Evolutionary conservation across 805 yeast genomes (phyloP), one percentile per base, ranked within the genome.

Genomic region (Nakazawaea holstii): DNA sequence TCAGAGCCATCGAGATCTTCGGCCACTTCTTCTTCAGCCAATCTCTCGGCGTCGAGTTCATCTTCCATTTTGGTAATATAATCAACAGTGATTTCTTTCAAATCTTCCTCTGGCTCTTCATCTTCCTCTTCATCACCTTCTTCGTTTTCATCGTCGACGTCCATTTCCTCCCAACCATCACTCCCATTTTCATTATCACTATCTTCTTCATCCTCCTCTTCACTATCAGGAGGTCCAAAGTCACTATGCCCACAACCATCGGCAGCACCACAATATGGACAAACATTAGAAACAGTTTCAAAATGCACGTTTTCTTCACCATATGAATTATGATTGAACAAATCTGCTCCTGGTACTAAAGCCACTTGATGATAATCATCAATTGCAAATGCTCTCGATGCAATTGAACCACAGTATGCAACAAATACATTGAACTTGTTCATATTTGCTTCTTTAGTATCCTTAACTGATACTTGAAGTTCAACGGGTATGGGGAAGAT

Each of bases 271-370:
- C 71, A 66, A 35, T 52, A 55, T 2, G 57, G 55, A 52, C 70
- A 66, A 14, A 76, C 67, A 29, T 60, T 65, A 14, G 56, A 62
- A 3, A 72, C 51, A 3, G 82, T 67, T 49, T 79, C 85, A 58
- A 89, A 87, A 62, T 82, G 84, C 8, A 82, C 89, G 54, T 77
- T 72, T 51, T 87, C 90, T 6, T 65, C 57, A 1, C 63, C 80
- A 11, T 66, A 73, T 6, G 72, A 61, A 37, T 67, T 60, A 59
- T 90, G 97, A 55, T 91, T 91, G 66, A 90, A 88, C 32, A 92
- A 67, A 64, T 91, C 96, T 0, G 97, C 97, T 13, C 90, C 87
- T 0, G 97, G 97, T 24, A 91, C 96, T 43, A 92, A 67, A 0
- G 87, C 88, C 29, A 83, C 70, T 30, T 81, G 86, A 55, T 84